These are phyloP conservation scores for Viola pubescens DNA, from an alignment of 441 rosid genomes.

Conservation along the genomic window DNA sequence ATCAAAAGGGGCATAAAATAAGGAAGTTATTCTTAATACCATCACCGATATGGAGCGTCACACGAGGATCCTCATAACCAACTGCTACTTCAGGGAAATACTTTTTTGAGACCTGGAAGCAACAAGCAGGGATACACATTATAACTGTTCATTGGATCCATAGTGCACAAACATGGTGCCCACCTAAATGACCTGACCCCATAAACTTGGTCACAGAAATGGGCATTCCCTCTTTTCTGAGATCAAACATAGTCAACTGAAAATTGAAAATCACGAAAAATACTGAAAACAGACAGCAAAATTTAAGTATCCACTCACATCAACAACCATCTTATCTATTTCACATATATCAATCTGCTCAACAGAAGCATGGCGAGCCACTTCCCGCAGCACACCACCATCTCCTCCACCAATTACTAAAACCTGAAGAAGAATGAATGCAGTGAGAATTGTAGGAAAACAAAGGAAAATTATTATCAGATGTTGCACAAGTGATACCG, in stretches of 20 bases:
- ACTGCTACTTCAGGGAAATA: slow-evolving; percentile 75
- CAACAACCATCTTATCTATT: slow-evolving; percentile 91
- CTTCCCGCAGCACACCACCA: slow-evolving; percentile 90
- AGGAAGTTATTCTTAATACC: slow-evolving; percentile 36
- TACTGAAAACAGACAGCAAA: slow-evolving; percentile 8
- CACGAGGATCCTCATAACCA: slow-evolving; percentile 87
- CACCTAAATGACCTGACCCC: no score
- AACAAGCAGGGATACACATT: not conserved
- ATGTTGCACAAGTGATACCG: not conserved
- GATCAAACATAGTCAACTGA: not conserved
- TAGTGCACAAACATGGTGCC: not conserved
- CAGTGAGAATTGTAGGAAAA: not conserved
- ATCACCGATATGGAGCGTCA: slow-evolving; percentile 68
- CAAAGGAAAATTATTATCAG: not conserved
- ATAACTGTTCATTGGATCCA: not conserved
- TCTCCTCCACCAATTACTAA: slow-evolving; percentile 98
- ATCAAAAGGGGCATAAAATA: not conserved
- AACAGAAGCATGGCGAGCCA: slow-evolving; percentile 69
- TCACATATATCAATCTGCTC: slow-evolving; percentile 87
- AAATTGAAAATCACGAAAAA: slow-evolving; percentile 3
- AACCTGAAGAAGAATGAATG: slow-evolving; percentile 37
- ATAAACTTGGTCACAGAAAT: not conserved
- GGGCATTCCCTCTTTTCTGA: not conserved
- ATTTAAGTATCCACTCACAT: slow-evolving; percentile 43
- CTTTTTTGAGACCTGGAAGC: slow-evolving; percentile 63